phyloP scores from a whole-genome alignment of 148 eudicot genomes.

The Diospyros lotus region DNA sequence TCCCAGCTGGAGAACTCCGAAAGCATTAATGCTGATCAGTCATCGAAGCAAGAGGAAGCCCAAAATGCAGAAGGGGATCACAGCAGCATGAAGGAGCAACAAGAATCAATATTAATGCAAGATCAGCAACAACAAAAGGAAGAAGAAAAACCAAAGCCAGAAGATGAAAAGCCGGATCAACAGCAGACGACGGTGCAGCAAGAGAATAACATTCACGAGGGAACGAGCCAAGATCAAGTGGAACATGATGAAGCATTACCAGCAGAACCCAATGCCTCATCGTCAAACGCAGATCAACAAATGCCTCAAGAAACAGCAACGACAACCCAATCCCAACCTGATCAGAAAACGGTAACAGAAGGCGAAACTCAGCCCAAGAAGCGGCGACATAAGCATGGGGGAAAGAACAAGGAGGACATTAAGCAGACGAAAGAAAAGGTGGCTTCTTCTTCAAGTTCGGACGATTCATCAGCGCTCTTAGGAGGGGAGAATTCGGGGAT shows the following conservation, averaged over 20 bases:
- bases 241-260: constrained; percentile 26
- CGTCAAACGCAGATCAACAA: neutral
- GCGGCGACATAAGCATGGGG: neutral
- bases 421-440: constrained; percentile 18
- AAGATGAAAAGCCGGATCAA: constrained; percentile 12
- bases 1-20: neutral
- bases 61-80: constrained; percentile 1
- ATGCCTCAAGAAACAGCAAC: neutral
- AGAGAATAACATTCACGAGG: constrained; percentile 21
- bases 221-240: constrained; percentile 26
- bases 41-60: constrained; percentile 4
- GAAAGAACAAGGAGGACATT: neutral
- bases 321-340: neutral
- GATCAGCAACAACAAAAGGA: constrained; percentile 7
- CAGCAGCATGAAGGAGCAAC: neutral
- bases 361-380: neutral
- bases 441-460: constrained; percentile 26
- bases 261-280: neutral
- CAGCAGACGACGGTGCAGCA: constrained; percentile 16
- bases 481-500: constrained; percentile 43
- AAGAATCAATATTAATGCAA: neutral
- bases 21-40: neutral
- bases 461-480: constrained; percentile 6
- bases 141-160: constrained; percentile 20
- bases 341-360: neutral